Conservation (phyloP, 495 filamentous ascomycete genomes). For the Podospora appendiculata region DNA sequence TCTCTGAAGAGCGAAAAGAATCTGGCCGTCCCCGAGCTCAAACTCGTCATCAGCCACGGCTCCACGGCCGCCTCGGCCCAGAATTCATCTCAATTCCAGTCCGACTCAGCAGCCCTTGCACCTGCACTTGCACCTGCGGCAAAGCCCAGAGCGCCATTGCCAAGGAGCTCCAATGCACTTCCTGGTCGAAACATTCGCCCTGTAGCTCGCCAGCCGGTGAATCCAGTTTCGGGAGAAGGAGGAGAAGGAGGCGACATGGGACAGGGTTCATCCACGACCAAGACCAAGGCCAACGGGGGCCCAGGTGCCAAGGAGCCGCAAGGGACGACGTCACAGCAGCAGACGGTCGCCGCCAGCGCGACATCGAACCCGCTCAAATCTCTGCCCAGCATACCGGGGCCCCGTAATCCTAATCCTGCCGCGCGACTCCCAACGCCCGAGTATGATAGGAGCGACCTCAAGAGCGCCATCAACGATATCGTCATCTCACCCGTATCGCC, state of each 20-base stretch:
- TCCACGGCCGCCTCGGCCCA: slow-evolving; percentile 25
- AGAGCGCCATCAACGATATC: slow-evolving; percentile 5
- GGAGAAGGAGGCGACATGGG: slow-evolving; percentile 17
- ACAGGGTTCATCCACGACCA: slow-evolving; percentile 11
- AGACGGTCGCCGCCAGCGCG: neutral
- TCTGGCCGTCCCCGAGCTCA: slow-evolving; percentile 34
- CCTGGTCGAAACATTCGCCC: slow-evolving; percentile 28
- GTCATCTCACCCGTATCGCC: slow-evolving; percentile 20
- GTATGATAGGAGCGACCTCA: slow-evolving; percentile 16
- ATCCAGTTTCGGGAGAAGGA: neutral
- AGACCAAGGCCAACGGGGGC: slow-evolving; percentile 8
- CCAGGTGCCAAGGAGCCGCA: slow-evolving; percentile 2
- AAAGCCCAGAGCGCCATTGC: slow-evolving; percentile 7
- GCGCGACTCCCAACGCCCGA: slow-evolving; percentile 17
- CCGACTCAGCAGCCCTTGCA: neutral
- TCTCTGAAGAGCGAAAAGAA: slow-evolving; percentile 34
- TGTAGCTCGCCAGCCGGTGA: slow-evolving; percentile 11
- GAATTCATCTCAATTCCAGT: slow-evolving; percentile 3
- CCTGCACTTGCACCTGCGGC: slow-evolving; percentile 1
- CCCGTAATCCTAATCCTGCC: slow-evolving; percentile 3
- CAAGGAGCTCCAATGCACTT: slow-evolving; percentile 13
- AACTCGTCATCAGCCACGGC: slow-evolving; percentile 33
- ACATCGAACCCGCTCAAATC: slow-evolving; percentile 8
- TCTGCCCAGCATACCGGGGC: slow-evolving; percentile 4
- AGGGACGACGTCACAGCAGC: neutral